Evolutionary conservation across 495 filamentous ascomycete genomes (phyloP), one percentile per base, ranked within the genome.

Genomic region (Pseudevernia furfuracea): DNA sequence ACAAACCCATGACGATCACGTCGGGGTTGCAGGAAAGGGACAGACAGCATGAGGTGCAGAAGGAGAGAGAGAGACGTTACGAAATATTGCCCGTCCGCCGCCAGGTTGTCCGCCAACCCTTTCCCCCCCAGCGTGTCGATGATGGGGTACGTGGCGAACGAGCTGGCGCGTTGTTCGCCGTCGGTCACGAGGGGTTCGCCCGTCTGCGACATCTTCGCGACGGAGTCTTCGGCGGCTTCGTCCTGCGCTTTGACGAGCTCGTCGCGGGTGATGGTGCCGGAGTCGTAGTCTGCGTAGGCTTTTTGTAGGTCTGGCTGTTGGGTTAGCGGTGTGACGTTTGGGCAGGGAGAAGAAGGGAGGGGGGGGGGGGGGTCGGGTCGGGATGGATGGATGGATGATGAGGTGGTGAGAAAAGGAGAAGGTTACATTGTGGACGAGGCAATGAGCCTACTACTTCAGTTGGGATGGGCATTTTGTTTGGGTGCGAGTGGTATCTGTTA

Each of bases 401-500:
- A 36, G 34, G 34, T 36, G 34, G 34, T 36, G 34, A 36, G 34
- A 36, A 36, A 36, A 4, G 12, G 17, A 19, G 30, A 28, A 38
- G 59, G 17, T 7, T 66, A 68, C 66, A 71, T 65, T 67, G 59
- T 25, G 77, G 75, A 8, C 76, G 71, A 59, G 76, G 77, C 37
- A 78, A 67, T n/a, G 77, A 78, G 58, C 77, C 76, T 30, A 78
- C 77, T 25, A 76, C 71, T 68, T 77, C 75, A 15, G 73, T 77
- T 61, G 73, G 71, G 41, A 76, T 75, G 25, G 71, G 70, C 69
- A 70, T 69, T 15, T 19, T 66, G 43, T 46, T 49, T 25, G n/a
- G 46, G 21, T n/a, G 10, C 21, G 43, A 11, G 21, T 12, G 9
- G 9, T 12, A 4, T 11, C 0, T 23, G 11, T 25, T 12, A 3